A percentile compares a stretch with the other conserved stretches of the same genome.
phyloP scores from a whole-genome alignment of 148 eudicot genomes.

The Pharnaceum exiguum region DNA sequence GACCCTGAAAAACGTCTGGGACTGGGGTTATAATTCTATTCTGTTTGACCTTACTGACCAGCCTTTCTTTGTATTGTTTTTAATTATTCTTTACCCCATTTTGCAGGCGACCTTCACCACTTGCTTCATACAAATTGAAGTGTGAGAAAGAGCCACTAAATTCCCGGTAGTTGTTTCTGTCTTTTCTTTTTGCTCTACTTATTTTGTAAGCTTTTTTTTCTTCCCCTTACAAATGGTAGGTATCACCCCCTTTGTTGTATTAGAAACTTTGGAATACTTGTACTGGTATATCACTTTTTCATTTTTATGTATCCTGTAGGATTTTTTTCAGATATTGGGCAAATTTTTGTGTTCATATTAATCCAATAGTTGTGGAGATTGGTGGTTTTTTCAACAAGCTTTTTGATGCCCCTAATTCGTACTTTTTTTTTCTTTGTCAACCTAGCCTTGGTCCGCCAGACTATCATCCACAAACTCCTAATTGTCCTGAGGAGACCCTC shows the following conservation, averaged over 20 bases:
- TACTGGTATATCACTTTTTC: no score
- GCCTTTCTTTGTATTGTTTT: background rate
- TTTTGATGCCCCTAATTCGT: background rate
- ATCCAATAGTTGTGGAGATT: no score
- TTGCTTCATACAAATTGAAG: constrained; percentile 63
- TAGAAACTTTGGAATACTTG: no score
- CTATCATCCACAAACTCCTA: constrained; percentile 75
- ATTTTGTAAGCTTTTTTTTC: background rate
- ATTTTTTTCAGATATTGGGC: no score
- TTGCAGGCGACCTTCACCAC: constrained; percentile 63
- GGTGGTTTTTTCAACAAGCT: background rate
- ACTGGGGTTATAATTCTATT: no score
- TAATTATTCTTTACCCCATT: background rate
- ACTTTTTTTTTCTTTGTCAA: constrained; percentile 4
- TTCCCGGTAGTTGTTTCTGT: constrained; percentile 53
- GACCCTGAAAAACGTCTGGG: no score
- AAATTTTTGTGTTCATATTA: no score
- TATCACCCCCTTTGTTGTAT: no score
- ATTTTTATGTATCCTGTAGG: no score
- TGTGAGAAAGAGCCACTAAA: constrained; percentile 92
- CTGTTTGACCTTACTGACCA: no score
- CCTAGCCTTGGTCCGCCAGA: constrained; percentile 95
- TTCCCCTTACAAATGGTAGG: no score
- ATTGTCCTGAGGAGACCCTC: constrained; percentile 95
- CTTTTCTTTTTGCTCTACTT: constrained; percentile 2